phyloP scores from a whole-genome alignment of 2,329 filamentous ascomycete species.

The Akanthomyces muscarius region DNA sequence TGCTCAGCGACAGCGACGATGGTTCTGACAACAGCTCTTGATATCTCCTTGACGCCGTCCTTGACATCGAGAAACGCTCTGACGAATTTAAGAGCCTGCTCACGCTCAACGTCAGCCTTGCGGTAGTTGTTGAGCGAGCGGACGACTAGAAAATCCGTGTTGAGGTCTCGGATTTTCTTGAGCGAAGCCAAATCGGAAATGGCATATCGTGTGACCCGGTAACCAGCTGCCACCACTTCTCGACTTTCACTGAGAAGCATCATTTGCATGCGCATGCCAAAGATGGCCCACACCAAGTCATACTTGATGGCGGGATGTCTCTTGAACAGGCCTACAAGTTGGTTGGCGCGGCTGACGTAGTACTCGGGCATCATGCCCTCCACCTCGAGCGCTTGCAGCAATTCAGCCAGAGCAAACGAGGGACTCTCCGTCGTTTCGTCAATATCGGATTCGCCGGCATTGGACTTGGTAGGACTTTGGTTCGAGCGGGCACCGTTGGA shows the following conservation, averaged over 20 bases:
- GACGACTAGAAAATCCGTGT: slow-evolving; percentile 90
- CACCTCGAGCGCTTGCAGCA: slow-evolving; percentile 82
- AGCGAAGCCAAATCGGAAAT: slow-evolving; percentile 89
- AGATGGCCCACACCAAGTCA: slow-evolving; percentile 92
- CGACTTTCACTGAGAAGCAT: slow-evolving; percentile 95
- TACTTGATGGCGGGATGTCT: slow-evolving; percentile 91
- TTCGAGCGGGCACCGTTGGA: slow-evolving; percentile 53
- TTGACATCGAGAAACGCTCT: slow-evolving; percentile 94
- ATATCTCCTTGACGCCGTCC: slow-evolving; percentile 82
- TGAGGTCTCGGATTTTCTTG: slow-evolving; percentile 78
- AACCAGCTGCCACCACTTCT: slow-evolving; percentile 92
- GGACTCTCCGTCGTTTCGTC: slow-evolving; percentile 78
- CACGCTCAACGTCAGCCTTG: slow-evolving; percentile 93
- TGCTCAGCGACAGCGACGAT: slow-evolving; percentile 90
- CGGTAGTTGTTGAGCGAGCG: slow-evolving; percentile 87
- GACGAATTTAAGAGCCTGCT: slow-evolving; percentile 95
- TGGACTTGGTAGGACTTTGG: slow-evolving; percentile 51
- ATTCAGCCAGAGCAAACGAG: slow-evolving; percentile 84
- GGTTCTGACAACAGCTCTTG: slow-evolving; percentile 79
- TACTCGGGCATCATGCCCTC: slow-evolving; percentile 89
- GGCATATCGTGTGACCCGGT: slow-evolving; percentile 87
- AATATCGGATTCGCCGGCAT: slow-evolving; percentile 54
- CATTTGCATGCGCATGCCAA: slow-evolving; percentile 87
- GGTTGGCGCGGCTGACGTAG: slow-evolving; percentile 90
- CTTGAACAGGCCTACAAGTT: slow-evolving; percentile 93